A percentile compares a stretch with the other conserved stretches of the same genome.
phyloP scores from a whole-genome alignment of 2,329 filamentous ascomycete genomes.

The Aureobasidium sp. region DNA sequence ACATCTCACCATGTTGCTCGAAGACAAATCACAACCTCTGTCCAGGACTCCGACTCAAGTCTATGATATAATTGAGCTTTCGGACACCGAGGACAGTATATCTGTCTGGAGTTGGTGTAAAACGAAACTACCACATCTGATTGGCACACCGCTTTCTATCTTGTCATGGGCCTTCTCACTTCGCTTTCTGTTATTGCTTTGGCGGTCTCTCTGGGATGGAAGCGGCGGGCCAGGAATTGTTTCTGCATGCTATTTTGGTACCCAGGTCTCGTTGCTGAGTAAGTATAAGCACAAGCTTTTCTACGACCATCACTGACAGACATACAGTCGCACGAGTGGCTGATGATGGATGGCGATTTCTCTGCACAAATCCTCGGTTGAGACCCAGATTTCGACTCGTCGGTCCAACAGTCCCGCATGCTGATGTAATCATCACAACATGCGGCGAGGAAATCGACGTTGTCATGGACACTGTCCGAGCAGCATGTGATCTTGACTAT shows the following conservation, averaged over 20 bases:
- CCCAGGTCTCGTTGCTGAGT: background rate
- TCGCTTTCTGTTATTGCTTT: background rate
- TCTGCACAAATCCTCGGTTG: background rate
- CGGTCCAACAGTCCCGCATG: constrained; percentile 12
- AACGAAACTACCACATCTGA: background rate
- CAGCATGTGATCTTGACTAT: constrained; percentile 32
- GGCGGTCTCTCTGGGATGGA: background rate
- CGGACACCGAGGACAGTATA: background rate
- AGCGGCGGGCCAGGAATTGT: background rate
- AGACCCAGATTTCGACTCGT: background rate
- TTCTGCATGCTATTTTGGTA: background rate
- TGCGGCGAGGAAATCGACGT: constrained; percentile 35
- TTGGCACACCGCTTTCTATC: constrained; percentile 2
- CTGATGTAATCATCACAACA: constrained; percentile 37
- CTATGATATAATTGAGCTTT: background rate
- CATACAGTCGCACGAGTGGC: background rate
- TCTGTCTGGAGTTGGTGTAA: background rate
- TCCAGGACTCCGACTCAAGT: background rate
- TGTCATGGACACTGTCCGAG: constrained; percentile 32
- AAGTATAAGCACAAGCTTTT: background rate
- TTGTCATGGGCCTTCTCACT: constrained; percentile 7
- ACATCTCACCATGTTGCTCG: background rate
- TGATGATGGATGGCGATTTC: constrained; percentile 2
- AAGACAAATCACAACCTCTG: background rate
- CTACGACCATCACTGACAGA: background rate